phyloP scores from a whole-genome alignment of 495 filamentous ascomycete species.

The Ascobolus immersus region DNA sequence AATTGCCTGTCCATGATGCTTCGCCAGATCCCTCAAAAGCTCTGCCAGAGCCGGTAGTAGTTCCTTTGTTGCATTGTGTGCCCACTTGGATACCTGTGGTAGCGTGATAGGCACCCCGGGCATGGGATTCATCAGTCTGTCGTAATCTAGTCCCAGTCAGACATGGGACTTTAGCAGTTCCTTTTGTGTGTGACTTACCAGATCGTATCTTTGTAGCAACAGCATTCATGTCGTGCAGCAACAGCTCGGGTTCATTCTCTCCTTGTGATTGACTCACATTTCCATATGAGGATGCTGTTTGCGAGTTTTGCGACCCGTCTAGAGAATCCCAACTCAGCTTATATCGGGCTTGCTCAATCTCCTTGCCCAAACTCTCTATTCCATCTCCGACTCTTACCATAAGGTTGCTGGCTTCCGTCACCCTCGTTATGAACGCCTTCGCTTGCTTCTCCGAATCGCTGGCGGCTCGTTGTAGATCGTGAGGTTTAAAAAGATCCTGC shows the following conservation, averaged over 20 bases:
- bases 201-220: constrained; percentile 63
- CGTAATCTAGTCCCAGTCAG: constrained; percentile 31
- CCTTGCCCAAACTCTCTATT: constrained; percentile 27
- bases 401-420: too few relatives aligned
- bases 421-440: constrained; percentile 31
- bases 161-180: neutral
- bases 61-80: constrained; percentile 60
- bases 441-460: constrained; percentile 21
- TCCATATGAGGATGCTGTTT: neutral
- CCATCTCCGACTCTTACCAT: constrained; percentile 26
- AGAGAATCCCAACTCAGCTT: constrained; percentile 17
- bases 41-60: constrained; percentile 58
- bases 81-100: constrained; percentile 61
- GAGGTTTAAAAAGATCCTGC: constrained; percentile 33
- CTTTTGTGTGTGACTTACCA: neutral
- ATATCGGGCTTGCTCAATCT: constrained; percentile 26
- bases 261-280: constrained; percentile 9
- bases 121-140: constrained; percentile 44
- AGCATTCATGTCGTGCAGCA: constrained; percentile 66
- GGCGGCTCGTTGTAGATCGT: constrained; percentile 31
- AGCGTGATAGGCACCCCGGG: constrained; percentile 41
- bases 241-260: constrained; percentile 23
- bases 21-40: constrained; percentile 47
- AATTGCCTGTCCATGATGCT: constrained; percentile 39
- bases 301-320: neutral